Conservation (phyloP, 768 basidiomycete species). For the Boletus vinaceobasis region DNA sequence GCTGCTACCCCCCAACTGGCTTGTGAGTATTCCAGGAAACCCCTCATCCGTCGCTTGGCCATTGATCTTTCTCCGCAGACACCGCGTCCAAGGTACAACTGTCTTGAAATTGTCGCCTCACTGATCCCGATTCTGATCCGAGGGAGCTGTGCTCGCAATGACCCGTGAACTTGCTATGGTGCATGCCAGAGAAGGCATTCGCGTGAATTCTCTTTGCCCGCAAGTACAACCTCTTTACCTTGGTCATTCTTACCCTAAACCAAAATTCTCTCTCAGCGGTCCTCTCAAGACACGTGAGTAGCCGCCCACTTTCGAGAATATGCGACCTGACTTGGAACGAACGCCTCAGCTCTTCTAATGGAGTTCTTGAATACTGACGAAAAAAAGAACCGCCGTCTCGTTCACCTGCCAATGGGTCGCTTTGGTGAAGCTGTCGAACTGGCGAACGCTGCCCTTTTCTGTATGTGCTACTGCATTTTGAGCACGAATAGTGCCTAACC, state of each 20-base stretch:
- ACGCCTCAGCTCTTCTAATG: conserved; percentile 83
- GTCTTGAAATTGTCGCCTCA: neutral
- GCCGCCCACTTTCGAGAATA: neutral
- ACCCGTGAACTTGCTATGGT: conserved; percentile 97
- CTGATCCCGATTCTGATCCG: conserved; percentile 10
- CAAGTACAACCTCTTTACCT: conserved; percentile 40
- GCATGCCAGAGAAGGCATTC: conserved; percentile 95
- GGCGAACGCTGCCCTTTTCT: conserved; percentile 88
- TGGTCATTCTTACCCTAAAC: conserved; percentile 1
- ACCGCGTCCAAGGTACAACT: conserved; percentile 82
- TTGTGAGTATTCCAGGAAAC: conserved; percentile 45
- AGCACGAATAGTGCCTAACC: conserved; percentile 5
- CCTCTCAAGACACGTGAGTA: conserved; percentile 89
- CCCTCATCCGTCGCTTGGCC: neutral
- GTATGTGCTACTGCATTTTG: conserved; percentile 49
- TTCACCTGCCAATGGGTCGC: conserved; percentile 93
- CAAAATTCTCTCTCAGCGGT: conserved; percentile 50
- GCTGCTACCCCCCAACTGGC: conserved; percentile 99
- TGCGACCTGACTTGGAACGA: neutral
- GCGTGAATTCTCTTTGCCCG: conserved; percentile 96
- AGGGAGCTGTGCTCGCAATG: conserved; percentile 98
- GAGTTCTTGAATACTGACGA: conserved; percentile 96
- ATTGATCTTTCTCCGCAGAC: conserved; percentile 45
- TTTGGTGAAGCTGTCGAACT: conserved; percentile 97
- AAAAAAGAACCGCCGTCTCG: conserved; percentile 86